phyloP scores from a whole-genome alignment of 768 basidiomycete species.

The Tylopilus felleus region DNA sequence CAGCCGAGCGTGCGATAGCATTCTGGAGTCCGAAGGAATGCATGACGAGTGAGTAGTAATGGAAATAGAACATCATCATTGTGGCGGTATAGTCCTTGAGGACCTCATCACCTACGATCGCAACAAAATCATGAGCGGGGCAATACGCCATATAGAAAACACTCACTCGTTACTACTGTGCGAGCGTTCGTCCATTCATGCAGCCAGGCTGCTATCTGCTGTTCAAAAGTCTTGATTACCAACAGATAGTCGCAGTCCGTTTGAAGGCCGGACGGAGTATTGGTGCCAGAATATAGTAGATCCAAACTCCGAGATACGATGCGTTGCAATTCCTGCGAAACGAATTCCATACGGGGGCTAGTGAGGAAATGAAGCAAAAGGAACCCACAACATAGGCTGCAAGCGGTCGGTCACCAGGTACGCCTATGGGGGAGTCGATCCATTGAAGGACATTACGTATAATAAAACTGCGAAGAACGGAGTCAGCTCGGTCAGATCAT shows the following conservation, averaged over 20 bases:
- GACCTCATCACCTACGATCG: slow-evolving; percentile 24
- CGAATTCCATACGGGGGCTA: not conserved
- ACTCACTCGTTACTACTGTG: slow-evolving; percentile 17
- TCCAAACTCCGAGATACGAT: slow-evolving; percentile 87
- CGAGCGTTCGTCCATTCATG: slow-evolving; percentile 46
- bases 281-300: slow-evolving; percentile 81
- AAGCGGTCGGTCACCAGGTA: slow-evolving; percentile 62
- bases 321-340: slow-evolving; percentile 73
- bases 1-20: slow-evolving; percentile 73
- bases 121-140: slow-evolving; percentile 2
- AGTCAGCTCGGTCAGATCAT: not conserved
- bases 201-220: slow-evolving; percentile 63
- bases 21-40: slow-evolving; percentile 97
- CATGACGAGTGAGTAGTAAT: slow-evolving; percentile 83
- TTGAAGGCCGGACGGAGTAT: slow-evolving; percentile 77
- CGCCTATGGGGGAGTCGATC: slow-evolving; percentile 63
- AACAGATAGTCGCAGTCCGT: slow-evolving; percentile 81
- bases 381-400: slow-evolving; percentile 70
- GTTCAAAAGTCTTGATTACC: slow-evolving; percentile 79
- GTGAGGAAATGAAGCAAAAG: not conserved
- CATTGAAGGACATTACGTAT: slow-evolving; percentile 80
- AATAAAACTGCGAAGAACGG: slow-evolving; percentile 56
- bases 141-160: not conserved
- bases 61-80: slow-evolving; percentile 67
- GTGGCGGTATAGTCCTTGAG: slow-evolving; percentile 25